Base-by-base conservation (phyloP, 2,329 filamentous ascomycete species). In the Pseudogymnoascus sp. region DNA sequence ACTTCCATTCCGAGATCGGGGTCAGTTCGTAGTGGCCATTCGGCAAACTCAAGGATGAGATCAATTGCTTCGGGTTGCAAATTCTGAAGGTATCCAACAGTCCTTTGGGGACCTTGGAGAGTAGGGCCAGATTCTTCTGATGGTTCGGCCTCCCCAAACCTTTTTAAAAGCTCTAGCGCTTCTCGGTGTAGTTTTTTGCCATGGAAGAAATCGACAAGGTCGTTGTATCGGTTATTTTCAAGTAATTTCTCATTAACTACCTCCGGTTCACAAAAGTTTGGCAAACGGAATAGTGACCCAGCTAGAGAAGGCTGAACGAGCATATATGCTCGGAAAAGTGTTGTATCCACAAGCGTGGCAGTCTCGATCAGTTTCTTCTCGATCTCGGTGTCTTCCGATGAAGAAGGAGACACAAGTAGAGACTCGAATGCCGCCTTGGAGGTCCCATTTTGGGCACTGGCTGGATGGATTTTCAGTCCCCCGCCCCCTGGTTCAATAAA, bases 191-290 rank as follows among this genome's bases (percentile, higher is more conserved):
- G 82, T 74, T 89, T 93, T 78, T 99, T 99, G 66, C 95, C 95
- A 70, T 96, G 91, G 68, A 98, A 87, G 73, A 99, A 99, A 74
- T 98, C 93, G n/a, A 99, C 92, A 1, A 99, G 80, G 76, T 98
- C 93, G 61, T 89, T 93, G 75, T 96, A 97, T 33, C 93, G 86
- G 64, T 90, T 90, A 41, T 88, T 91, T 73, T 96, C 91, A 65
- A 96, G 86, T 4, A 99, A 79, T 70, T 92, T 92, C 75, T 96
- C 90, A 72, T 96, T 95, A 22, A 99, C 93, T 2, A 98, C 95
- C 31, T 91, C 89, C 0, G 95, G 93, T 70, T 99, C 93, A 74
- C 95, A 98, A 73, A 97, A 98, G 74, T 99, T 99, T 72, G 93
- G 89, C 61, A 98, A 91, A 24, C 95, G 91, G 78, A 99, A 98